Conservation (phyloP, 2,329 filamentous ascomycete genomes). For the Diaporthe sp. region DNA sequence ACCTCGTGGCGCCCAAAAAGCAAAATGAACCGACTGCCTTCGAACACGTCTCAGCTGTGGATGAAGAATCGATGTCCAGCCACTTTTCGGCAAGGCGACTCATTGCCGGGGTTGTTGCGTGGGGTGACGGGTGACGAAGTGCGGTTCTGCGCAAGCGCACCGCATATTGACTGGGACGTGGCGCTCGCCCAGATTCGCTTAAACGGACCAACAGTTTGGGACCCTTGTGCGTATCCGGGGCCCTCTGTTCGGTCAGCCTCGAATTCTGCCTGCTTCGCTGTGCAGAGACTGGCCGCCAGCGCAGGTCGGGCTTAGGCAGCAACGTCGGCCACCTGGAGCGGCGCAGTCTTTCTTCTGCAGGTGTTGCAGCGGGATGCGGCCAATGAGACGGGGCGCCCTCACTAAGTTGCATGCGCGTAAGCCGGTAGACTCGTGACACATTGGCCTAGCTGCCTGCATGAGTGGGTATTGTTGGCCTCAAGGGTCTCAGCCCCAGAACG, state of each 20-base stretch:
- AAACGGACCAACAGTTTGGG: neutral
- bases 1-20: neutral
- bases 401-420: constrained; percentile 5
- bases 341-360: constrained; percentile 28
- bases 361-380: neutral
- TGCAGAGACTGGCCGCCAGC: neutral
- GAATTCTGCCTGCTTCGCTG: constrained; percentile 8
- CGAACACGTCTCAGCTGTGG: constrained; percentile 1
- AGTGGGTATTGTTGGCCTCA: constrained; percentile 28
- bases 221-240: constrained; percentile 8
- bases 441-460: constrained; percentile 5
- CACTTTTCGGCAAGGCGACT: constrained; percentile 7
- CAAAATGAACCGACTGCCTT: neutral
- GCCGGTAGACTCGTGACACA: constrained; percentile 23
- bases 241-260: constrained; percentile 1
- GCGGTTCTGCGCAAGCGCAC: neutral
- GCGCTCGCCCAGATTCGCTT: constrained; percentile 4
- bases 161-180: neutral
- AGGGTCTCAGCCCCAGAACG: constrained; percentile 11
- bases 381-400: neutral
- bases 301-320: constrained; percentile 19
- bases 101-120: neutral
- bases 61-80: neutral
- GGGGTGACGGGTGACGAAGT: neutral
- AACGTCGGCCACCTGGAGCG: constrained; percentile 19